Conservation (phyloP, 805 yeast genomes). For the Trichomonascus vanleenenianus region DNA sequence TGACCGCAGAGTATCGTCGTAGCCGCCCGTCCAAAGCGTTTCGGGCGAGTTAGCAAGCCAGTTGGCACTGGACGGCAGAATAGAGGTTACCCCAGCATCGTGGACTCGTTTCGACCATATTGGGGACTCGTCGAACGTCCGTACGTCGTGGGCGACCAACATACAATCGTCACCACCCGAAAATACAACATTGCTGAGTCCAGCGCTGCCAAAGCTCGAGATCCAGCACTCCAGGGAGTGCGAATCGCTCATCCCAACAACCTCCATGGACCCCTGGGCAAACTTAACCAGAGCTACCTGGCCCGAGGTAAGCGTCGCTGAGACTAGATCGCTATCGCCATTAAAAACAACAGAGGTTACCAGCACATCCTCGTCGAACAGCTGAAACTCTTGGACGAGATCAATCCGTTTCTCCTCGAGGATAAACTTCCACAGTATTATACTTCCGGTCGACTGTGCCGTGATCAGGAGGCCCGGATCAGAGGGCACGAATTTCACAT, state of each 20-base stretch:
- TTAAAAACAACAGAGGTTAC: conserved; percentile 61
- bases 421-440: conserved; percentile 52
- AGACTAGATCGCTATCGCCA: conserved; percentile 28
- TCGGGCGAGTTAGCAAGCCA: conserved; percentile 42
- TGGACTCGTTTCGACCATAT: conserved; percentile 47
- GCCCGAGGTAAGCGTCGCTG: conserved; percentile 67
- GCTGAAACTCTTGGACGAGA: conserved; percentile 30
- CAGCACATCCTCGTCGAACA: conserved; percentile 43
- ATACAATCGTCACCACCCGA: conserved; percentile 84
- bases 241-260: conserved; percentile 26
- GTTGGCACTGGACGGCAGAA: conserved; percentile 41
- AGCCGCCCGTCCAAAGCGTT: conserved; percentile 78
- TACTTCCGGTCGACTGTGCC: conserved; percentile 76
- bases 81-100: conserved; percentile 86
- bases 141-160: conserved; percentile 65
- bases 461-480: conserved; percentile 44
- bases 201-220: conserved; percentile 47
- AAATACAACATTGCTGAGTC: conserved; percentile 48
- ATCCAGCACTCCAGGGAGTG: conserved; percentile 90
- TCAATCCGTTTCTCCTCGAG: conserved; percentile 10
- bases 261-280: conserved; percentile 20
- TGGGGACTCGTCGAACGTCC: conserved; percentile 43
- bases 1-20: conserved; percentile 70
- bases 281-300: conserved; percentile 39
- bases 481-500: conserved; percentile 58